Evolutionary conservation across 2,329 filamentous ascomycete genomes (phyloP).

Genomic region (Harringtonia aguacate): DNA sequence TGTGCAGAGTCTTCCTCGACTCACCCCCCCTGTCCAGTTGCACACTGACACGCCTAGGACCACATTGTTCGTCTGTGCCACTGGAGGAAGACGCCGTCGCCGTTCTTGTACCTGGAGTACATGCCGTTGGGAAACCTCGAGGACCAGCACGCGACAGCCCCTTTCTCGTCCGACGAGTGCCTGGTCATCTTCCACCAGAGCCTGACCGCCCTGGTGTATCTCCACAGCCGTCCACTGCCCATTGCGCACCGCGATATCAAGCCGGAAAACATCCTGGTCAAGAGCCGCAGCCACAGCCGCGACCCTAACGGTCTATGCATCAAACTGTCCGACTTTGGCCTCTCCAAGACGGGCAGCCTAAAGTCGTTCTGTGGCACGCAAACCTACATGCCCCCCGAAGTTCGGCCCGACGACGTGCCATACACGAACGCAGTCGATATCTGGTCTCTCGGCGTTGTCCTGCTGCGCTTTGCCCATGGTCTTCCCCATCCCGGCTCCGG

Average conservation of each 20-base stretch:
- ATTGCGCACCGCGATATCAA: neutral
- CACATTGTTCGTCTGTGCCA: neutral
- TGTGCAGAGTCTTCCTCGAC: neutral
- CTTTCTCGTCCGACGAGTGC: neutral
- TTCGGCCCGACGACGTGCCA: neutral
- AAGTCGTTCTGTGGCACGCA: neutral
- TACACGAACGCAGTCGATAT: neutral
- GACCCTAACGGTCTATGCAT: neutral
- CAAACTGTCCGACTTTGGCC: slow-evolving; percentile 1
- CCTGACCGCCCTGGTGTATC: neutral
- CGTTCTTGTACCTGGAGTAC: neutral
- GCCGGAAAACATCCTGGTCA: neutral
- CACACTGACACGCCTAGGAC: too few relatives aligned
- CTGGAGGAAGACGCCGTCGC: neutral
- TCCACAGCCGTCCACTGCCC: neutral
- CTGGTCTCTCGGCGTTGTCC: neutral
- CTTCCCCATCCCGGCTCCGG: neutral
- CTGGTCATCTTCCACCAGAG: neutral
- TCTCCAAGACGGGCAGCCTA: neutral
- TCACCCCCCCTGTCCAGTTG: neutral
- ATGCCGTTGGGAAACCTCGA: neutral
- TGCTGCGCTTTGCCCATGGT: neutral
- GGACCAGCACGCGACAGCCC: neutral
- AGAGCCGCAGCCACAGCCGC: neutral
- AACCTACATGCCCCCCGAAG: neutral